Evolutionary conservation across 2,329 filamentous ascomycete genomes (phyloP).

Genomic region (Colletotrichum lupini): DNA sequence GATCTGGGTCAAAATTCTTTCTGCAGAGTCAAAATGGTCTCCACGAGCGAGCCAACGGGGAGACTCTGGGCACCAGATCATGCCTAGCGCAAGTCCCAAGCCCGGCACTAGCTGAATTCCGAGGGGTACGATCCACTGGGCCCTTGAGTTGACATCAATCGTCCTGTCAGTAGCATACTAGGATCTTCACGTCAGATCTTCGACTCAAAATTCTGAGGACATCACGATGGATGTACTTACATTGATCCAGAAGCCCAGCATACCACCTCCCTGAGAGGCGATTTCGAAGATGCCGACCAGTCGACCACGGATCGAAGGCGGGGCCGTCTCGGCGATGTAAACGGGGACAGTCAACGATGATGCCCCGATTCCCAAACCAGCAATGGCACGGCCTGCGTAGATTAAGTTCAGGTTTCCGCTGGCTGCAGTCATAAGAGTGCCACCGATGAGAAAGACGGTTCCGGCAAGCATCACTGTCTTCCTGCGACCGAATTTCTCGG

Average conservation of each 20-base stretch:
- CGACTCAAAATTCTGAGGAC: accelerated
- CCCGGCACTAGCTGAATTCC: constrained; percentile 55
- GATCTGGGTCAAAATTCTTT: constrained; percentile 51
- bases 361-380: constrained; percentile 62
- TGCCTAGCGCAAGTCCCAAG: constrained; percentile 46
- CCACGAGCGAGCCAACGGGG: constrained; percentile 50
- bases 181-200: neutral
- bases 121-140: constrained; percentile 55
- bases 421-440: constrained; percentile 47
- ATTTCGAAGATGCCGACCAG: constrained; percentile 65
- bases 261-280: constrained; percentile 56
- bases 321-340: constrained; percentile 55
- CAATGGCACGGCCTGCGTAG: constrained; percentile 61
- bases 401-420: constrained; percentile 50
- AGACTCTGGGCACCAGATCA: constrained; percentile 51
- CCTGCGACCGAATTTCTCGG: constrained; percentile 58
- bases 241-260: constrained; percentile 56
- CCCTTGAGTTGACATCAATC: constrained; percentile 28
- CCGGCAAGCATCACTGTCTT: constrained; percentile 57
- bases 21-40: constrained; percentile 51
- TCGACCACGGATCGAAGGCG: constrained; percentile 61
- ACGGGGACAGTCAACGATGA: constrained; percentile 59
- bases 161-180: constrained; percentile 36
- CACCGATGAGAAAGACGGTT: constrained; percentile 52
- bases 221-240: neutral